phyloP scores from a whole-genome alignment of 306 rosid genomes.

The apple (Malus domestica) region ASM211411v1 NC_041805.1:3615001-3615500 shows the following conservation, averaged over 20 bases:
- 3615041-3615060: constrained; percentile 72
- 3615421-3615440: constrained; percentile 58
- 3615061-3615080: constrained; percentile 85
- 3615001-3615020: constrained; percentile 89
- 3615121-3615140: constrained; percentile 83
- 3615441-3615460: constrained; percentile 2
- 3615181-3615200: constrained; percentile 92
- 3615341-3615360: constrained; percentile 12
- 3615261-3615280: constrained; percentile 91
- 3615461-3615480: neutral
- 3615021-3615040: constrained; percentile 90
- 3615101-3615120: constrained; percentile 95
- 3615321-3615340: constrained; percentile 23
- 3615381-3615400: constrained; percentile 95
- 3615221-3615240: constrained; percentile 93
- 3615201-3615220: constrained; percentile 95
- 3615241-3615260: constrained; percentile 87
- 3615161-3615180: constrained; percentile 89
- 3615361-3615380: constrained; percentile 51
- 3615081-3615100: constrained; percentile 71
- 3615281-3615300: constrained; percentile 92
- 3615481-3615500: neutral
- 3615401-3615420: constrained; percentile 95
- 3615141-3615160: constrained; percentile 63
- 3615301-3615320: constrained; percentile 47